Base-by-base conservation (phyloP, 2,329 filamentous ascomycete species). In the Penicillium occitanis region DNA sequence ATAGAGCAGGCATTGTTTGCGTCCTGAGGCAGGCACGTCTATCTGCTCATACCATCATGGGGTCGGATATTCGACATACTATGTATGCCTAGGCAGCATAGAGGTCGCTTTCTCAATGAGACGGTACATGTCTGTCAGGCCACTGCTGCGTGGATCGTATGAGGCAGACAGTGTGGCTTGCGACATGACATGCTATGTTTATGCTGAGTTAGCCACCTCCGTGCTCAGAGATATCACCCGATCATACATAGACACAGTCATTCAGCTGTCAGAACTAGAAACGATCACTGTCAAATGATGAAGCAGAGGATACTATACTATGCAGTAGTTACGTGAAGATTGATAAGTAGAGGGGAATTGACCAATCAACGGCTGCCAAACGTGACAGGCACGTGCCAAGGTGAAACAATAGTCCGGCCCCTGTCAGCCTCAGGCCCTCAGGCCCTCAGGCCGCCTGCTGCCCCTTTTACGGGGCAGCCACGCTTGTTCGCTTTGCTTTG, bases 381-480 rank as follows among this genome's bases (percentile, higher is more conserved):
- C 5, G 1, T 6, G 7, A 19, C 14, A 11, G n/a, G 33, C 44
- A 63, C 44, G 57, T 42, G 57, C 57, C 40, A 30, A n/a, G 57
- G 37, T 33, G 57, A 60, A 60, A 44, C 57, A 10, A 42, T 46
- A 60, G 37, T 42, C 53, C 53, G 53, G 53, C 30, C n/a, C 7
- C 33, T 35, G 37, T 60, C 37, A 48, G 37, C 61, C 61, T 48
- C 61, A 57, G 37, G 61, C 61, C 61, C 61, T 48, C 61, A 57
- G 37, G 61, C 61, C 35, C 25, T n/a, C 40, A 42, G 30, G 30
- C 30, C 30, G 14, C 11, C 46, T 7, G 33, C 19, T 62, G 25
- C 14, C 25, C 53, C 42, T 57, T 61, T 46, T 64, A 17, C 57
- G 11, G 33, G 25, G 55, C 42, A 44, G 42, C 42, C 17, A 44